These are phyloP conservation scores for Gaultheria prostrata DNA, from an alignment of 148 eudicot genomes.

Conservation along the genomic window DNA sequence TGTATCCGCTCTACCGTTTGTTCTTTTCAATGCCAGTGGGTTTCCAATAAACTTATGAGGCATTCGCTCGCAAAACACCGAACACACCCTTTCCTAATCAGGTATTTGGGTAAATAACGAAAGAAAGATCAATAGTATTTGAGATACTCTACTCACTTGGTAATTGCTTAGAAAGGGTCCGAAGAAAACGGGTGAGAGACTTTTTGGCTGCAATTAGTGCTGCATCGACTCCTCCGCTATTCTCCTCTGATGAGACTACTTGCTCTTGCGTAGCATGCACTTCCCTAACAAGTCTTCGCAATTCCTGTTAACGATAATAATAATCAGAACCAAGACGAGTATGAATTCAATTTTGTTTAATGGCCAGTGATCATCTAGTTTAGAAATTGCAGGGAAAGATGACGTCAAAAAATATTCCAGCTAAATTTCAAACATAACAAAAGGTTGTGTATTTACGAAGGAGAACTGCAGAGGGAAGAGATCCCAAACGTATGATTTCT, in stretches of 20 bases:
- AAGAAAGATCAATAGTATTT: neutral
- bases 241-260: neutral
- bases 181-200: neutral
- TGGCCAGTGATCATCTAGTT: neutral
- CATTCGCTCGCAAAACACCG: neutral
- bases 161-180: conserved; percentile 2
- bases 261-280: neutral
- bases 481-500: no score
- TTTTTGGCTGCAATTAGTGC: neutral
- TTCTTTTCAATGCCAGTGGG: neutral
- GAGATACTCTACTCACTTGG: conserved; percentile 1
- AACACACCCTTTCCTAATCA: neutral
- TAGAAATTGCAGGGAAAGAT: neutral
- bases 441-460: neutral
- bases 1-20: neutral
- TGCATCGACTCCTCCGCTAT: neutral
- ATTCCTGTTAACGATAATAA: neutral
- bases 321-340: neutral
- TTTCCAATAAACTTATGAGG: neutral
- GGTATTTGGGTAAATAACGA: neutral
- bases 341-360: neutral
- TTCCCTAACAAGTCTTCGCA: neutral
- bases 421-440: neutral
- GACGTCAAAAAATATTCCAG: neutral
- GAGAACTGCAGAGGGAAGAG: neutral